Conservation (phyloP, 2,329 filamentous ascomycete genomes). For the Pseudogymnoascus sp. region DNA sequence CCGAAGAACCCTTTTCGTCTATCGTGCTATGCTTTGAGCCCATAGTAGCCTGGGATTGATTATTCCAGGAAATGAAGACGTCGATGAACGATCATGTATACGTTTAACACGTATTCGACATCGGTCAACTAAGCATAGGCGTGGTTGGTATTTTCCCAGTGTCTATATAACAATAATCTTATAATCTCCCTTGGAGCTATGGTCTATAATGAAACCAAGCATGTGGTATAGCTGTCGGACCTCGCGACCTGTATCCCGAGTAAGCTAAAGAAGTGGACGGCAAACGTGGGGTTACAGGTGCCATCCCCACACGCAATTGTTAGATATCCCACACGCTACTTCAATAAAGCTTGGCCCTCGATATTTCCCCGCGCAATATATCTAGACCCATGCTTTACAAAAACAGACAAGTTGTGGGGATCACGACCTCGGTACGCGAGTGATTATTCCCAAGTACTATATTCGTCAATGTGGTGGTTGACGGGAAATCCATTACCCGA, state of each 20-base stretch:
- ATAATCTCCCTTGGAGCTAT: background rate
- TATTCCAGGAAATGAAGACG: background rate
- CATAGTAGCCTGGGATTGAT: background rate
- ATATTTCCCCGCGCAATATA: background rate
- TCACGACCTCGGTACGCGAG: background rate
- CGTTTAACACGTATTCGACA: background rate
- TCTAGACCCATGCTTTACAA: background rate
- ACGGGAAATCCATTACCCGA: background rate
- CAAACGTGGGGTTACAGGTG: background rate
- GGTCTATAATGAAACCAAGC: background rate
- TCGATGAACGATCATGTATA: background rate
- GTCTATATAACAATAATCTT: background rate
- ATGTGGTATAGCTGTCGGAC: background rate
- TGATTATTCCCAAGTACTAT: background rate
- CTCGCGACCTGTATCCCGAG: background rate
- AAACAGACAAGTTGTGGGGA: background rate
- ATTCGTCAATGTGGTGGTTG: background rate
- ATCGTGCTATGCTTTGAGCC: background rate
- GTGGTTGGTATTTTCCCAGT: background rate
- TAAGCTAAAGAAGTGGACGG: background rate
- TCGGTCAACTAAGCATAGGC: background rate
- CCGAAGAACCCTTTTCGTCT: constrained; percentile 19
- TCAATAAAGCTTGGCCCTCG: background rate
- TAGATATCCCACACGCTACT: constrained; percentile 1
- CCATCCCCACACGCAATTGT: background rate